Evolutionary conservation across 768 basidiomycete species (phyloP), one percentile per base, ranked within the genome.

Genomic region (Lactifluus hygrophoroides): DNA sequence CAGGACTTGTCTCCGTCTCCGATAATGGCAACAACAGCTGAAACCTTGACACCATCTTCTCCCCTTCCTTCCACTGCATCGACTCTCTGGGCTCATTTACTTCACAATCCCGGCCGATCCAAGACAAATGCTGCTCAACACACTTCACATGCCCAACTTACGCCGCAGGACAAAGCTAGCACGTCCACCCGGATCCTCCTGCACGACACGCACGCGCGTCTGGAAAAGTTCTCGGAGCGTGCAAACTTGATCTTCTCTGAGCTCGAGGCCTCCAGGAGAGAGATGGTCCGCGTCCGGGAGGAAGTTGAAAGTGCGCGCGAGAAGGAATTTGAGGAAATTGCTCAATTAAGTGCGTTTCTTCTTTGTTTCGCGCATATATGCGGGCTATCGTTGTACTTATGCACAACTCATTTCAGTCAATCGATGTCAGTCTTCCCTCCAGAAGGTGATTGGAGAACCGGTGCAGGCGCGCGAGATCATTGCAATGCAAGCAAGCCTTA

Each of bases 111-210:
- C 64, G 50, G 69, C 2, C 55, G 66, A 14, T 57, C 70, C 16
- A 48, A 68, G 34, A 35, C 67, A 32, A 56, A 63, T 14, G 64
- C 63, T 51, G 59, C 62, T 32, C 69, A 72, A 8, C 56, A 70
- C 7, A 72, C 77, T n/a, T 76, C 79, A 11, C 61, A 75, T 42
- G 74, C 74, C 11, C 83, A 54, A n/a, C 38, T 69, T 1, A 59
- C 66, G 2, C 72, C 86, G 4, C 64, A 79, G 28, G 86, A 89
- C 71, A 87, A 79, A 64, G 78, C 79, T 10, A 80, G 78, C 13
- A 85, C 86, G 3, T 85, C 87, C 6, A 84, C 84, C 72, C 80
- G 86, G 40, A 77, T 88, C 63, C 76, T 89, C 13, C 71, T 90
- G 21, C 81, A 88, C 62, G 88, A 89, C 66, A 88, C 85, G 0